Percentiles rank a stretch among this genome's conserved stretches.
These are phyloP conservation scores for Penicillium concentricum DNA, from an alignment of 2,329 filamentous ascomycete species.

Conservation along the genomic window DNA sequence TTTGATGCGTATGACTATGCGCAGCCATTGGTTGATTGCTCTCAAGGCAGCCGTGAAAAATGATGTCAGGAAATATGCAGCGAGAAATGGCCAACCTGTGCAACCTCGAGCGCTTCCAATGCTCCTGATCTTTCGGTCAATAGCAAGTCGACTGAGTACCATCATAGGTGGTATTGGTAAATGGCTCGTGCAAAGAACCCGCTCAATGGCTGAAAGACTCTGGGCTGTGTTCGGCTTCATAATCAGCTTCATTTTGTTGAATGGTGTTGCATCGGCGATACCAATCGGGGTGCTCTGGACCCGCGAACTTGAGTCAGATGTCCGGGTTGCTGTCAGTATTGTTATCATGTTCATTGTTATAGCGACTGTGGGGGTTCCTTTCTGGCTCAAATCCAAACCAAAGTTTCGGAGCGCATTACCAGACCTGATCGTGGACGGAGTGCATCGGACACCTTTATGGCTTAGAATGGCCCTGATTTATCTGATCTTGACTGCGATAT, in stretches of 20 bases:
- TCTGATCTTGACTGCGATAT: neutral
- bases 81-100: conserved; percentile 4
- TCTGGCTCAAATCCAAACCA: neutral
- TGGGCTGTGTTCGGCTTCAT: neutral
- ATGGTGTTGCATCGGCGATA: neutral
- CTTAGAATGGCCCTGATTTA: neutral
- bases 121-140: neutral
- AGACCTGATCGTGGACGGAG: neutral
- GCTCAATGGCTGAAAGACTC: neutral
- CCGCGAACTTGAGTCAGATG: neutral
- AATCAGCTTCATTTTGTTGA: neutral
- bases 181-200: neutral
- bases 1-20: conserved; percentile 12
- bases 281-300: neutral
- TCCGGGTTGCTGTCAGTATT: neutral
- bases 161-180: neutral
- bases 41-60: conserved; percentile 7
- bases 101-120: conserved; percentile 4
- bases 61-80: conserved; percentile 8
- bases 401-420: neutral
- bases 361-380: neutral
- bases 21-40: conserved; percentile 13
- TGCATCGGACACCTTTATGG: neutral
- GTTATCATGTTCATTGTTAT: neutral
- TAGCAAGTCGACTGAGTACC: conserved; percentile 1